Evolutionary conservation across 441 rosid genomes (phyloP), one percentile per base, ranked within the genome.

Genomic region (Erodium trifolium): DNA sequence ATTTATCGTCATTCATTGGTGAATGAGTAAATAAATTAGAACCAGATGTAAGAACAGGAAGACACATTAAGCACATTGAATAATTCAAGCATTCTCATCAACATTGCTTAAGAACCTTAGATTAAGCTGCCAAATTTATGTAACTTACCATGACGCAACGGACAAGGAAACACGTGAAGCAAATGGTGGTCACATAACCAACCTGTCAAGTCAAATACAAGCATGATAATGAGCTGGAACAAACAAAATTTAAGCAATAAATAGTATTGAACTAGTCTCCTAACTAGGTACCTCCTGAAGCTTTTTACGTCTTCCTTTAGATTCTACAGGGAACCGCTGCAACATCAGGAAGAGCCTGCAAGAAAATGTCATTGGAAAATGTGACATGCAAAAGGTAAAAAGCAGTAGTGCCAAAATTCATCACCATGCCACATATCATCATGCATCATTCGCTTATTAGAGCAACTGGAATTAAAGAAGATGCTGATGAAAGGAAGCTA

Each of bases 251-350:
- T 14, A 57, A 57, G 63, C 12, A 3, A 57, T 9, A 17, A 57
- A 57, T 57, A 57, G 63, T 57, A 16, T 17, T 57, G 27, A 57
- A 57, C 23, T 19, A 7, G 11, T 17, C 63, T 57, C 17, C 13
- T 41, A 45, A 68, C 71, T 59, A 45, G 67, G 73, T 67, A 90
- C 97, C 90, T 93, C 98, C 68, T 90, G 92, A 70, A 93, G 81
- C 79, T 93, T 93, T 82, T 93, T 93, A 67, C 90, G 88, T 39
- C 96, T 80, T 41, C 98, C 97, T 81, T 86, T 90, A 63, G 98
- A 93, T 84, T 93, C 97, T 23, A 90, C 91, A 68, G 98, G 98
- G 75, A 93, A 93, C 4, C 91, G 89, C 82, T 83, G 90, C 86
- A 93, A 76, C 98, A 90, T 93, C 72, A 93, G 57, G 82, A 93